Evolutionary conservation across 202 grass and related monocot genomes (phyloP), one percentile per base, ranked within the genome.

Genomic region (Dendrocalamus latiflorus): DNA sequence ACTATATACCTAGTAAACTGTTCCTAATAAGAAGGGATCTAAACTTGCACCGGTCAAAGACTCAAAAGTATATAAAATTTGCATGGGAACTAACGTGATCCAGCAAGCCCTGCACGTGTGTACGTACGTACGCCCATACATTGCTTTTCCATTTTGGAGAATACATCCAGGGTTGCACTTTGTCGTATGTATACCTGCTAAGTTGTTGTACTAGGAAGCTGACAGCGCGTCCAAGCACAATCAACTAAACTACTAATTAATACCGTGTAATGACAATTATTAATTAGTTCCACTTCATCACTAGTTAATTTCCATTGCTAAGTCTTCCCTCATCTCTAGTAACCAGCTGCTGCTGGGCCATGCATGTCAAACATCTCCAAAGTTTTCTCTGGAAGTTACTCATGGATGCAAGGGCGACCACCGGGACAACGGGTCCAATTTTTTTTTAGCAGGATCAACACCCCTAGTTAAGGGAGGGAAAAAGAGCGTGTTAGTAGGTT

Each of bases 161-260:
- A 84, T 83, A 83, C 61, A 61, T 45, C 68, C 77, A 88, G 21
- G 22, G 55, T 8, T 75, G 14, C 24, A 30, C 54, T 43, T 50
- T 79, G 81, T 56, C 54, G 56, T 85, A 79, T 75, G 21, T 43
- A 41, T 68, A 41, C 58, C 17, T 12, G 66, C 41, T 18, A 65
- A 53, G 16, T 20, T 20, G 65, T 4, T 63, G 42, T 65, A 65
- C 62, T 44, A 79, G 16, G 61, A 61, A 49, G 61, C 68, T 22
- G n/a, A n/a, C n/a, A n/a, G n/a, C n/a, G n/a, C n/a, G n/a, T n/a
- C n/a, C n/a, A n/a, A n/a, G n/a, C n/a, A n/a, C n/a, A n/a, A n/a
- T n/a, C n/a, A n/a, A n/a, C n/a, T n/a, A n/a, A n/a, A 41, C 78
- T 56, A 11, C 22, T 4, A 54, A 14, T 11, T 4, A 54, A 14